Evolutionary conservation across 75 land plant species (phyloP).

Genomic region (Picea sitchensis): DNA sequence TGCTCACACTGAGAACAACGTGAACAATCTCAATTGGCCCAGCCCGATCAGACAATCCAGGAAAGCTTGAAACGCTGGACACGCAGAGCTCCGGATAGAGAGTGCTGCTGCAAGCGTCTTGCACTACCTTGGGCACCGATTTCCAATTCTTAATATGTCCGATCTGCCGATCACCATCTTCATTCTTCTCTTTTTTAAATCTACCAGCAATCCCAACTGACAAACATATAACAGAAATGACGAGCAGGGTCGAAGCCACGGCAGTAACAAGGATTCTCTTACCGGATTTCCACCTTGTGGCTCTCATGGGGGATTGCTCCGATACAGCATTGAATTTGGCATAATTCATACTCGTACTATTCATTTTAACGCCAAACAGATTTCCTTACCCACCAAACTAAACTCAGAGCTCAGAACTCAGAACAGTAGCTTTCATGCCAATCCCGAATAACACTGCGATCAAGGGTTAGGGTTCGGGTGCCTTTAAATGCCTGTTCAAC

Average conservation of each 20-base stretch:
- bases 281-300: not conserved
- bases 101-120: constrained; percentile 2
- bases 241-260: not conserved
- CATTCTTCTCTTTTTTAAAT: not conserved
- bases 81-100: not conserved
- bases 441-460: no score
- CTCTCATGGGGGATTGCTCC: no score
- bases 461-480: no score
- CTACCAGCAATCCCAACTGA: not conserved
- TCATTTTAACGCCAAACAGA: no score
- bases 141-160: not conserved
- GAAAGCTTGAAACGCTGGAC: not conserved
- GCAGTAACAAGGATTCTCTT: not conserved
- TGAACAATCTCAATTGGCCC: constrained; percentile 26
- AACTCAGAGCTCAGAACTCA: no score
- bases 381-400: no score
- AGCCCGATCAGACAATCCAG: not conserved
- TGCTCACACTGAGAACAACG: constrained; percentile 22
- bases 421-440: no score
- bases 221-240: not conserved
- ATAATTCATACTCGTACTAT: no score
- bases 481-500: no score
- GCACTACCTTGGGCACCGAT: not conserved
- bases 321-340: no score
- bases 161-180: not conserved